A percentile compares a stretch with the other conserved stretches of the same genome.
Evolutionary conservation across 2,329 filamentous ascomycete species (phyloP).

Genomic region (Aureobasidium sp.): DNA sequence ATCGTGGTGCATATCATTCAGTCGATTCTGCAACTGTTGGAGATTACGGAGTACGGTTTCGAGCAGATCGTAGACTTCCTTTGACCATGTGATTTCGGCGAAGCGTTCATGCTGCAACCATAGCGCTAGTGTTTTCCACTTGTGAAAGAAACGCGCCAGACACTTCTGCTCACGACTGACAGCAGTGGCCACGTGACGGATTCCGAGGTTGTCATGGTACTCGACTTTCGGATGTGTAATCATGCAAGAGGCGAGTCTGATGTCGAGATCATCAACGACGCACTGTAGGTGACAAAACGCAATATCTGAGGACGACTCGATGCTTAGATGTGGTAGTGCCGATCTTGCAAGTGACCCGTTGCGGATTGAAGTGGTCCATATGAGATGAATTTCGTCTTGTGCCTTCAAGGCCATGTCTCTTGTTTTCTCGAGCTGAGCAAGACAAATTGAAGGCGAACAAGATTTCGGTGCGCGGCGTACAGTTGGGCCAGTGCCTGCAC

Average conservation of each 20-base stretch:
- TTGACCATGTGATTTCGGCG: neutral
- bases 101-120: neutral
- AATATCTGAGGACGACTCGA: neutral
- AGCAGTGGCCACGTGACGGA: neutral
- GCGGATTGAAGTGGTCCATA: neutral
- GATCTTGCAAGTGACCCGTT: neutral
- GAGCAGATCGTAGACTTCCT: neutral
- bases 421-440: neutral
- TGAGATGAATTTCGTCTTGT: neutral
- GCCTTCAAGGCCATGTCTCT: neutral
- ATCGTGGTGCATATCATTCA: neutral
- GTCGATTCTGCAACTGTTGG: neutral
- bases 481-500: neutral
- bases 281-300: neutral
- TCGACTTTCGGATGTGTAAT: neutral
- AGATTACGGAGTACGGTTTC: neutral
- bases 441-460: neutral
- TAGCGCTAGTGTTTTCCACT: neutral
- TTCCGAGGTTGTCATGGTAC: neutral
- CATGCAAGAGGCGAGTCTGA: neutral
- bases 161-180: neutral
- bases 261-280: neutral
- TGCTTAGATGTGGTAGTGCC: neutral
- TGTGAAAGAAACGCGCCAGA: neutral
- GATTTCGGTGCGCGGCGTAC: neutral